Conservation (phyloP, 2,329 filamentous ascomycete genomes). For the Aspergillus sp. region DNA sequence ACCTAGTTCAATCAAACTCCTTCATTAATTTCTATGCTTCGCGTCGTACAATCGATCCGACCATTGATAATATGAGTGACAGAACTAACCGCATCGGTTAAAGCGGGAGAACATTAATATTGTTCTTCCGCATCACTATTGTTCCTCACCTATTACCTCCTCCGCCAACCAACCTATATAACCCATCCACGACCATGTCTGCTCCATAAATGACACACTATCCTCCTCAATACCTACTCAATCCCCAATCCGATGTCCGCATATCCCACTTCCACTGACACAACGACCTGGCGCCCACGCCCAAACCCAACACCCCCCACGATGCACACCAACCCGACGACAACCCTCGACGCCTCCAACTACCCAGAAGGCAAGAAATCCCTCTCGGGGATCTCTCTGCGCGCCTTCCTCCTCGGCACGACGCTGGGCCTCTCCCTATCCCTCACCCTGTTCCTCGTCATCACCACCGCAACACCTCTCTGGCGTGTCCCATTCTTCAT, state of each 20-base stretch:
- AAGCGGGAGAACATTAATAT: not conserved
- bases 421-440: constrained; percentile 36
- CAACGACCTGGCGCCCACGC: constrained; percentile 5
- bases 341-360: constrained; percentile 28
- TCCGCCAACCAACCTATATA: not conserved
- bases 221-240: not conserved
- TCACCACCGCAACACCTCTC: constrained; percentile 32
- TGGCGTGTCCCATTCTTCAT: constrained; percentile 60
- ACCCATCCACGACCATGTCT: not conserved
- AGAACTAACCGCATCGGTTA: not conserved
- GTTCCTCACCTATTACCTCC: not conserved
- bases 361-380: constrained; percentile 42
- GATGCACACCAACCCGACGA: constrained; percentile 6
- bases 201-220: not conserved
- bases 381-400: constrained; percentile 44
- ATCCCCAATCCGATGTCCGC: not conserved
- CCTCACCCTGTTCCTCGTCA: constrained; percentile 28
- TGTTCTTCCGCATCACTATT: not conserved
- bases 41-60: not conserved
- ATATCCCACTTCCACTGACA: not conserved
- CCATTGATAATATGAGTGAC: not conserved
- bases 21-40: too few relatives aligned
- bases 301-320: constrained; percentile 10
- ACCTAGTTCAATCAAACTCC: too few relatives aligned
- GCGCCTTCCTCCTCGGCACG: constrained; percentile 45